Evolutionary conservation across 768 basidiomycete genomes (phyloP), one percentile per base, ranked within the genome.

Genomic region (Podaxis sp.): DNA sequence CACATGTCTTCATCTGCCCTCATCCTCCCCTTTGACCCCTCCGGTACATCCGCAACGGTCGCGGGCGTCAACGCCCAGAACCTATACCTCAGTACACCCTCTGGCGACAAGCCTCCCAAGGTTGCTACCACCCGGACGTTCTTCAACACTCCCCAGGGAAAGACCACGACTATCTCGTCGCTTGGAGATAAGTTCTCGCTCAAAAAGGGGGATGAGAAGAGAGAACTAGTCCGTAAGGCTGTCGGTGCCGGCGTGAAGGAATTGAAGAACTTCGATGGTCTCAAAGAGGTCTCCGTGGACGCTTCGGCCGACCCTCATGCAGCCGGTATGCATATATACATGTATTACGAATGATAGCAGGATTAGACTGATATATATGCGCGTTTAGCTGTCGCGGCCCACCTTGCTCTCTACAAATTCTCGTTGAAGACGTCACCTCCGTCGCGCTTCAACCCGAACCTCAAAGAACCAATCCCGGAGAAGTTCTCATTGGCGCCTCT

Each of bases 381-480:
- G 61, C 64, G 48, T 64, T 53, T 65, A 89, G 92, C 93, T 49
- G 91, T 93, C 54, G 92, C 87, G 4, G 86, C 93, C 2, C 82
- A 92, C 67, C 79, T 95, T 65, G 89, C 90, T 5, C 69, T 83
- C 49, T 92, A 89, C 74, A 84, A 86, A 66, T 94, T 95, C 70
- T 84, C 87, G 0, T 77, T 95, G 67, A 92, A 93, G 74, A 95
- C 92, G 0, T 79, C 80, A 1, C 85, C 87, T 4, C 83, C 85
- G 2, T 90, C 88, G 12, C 72, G 73, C 0, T 90, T 88, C 75
- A 83, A 90, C 69, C 87, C 88, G 9, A 84, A 83, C 57, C 75
- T 83, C 57, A 80, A 76, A 58, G 80, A 84, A 33, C 74, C 82
- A 3, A 74, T 81, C 22, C 81, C 84, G 0, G 80, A 82, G 44